Base-by-base conservation (phyloP, 305 asterid species). In the Fraxinus sp. region DNA sequence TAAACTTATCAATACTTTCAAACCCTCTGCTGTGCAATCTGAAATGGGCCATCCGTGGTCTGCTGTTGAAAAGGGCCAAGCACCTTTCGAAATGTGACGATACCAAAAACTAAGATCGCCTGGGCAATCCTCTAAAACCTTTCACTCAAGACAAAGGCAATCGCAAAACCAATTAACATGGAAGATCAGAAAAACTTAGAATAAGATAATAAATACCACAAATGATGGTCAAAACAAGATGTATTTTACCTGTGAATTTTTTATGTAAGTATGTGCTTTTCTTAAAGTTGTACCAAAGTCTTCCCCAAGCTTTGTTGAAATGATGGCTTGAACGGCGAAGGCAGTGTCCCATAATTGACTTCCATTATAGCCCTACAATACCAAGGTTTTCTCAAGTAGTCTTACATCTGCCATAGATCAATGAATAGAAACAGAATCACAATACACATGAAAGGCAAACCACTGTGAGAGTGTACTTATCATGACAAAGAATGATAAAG, bases 41-140 rank as follows among this genome's bases (percentile, higher is more conserved):
- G 99, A 97, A 84, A 97, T 92, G 77, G 96, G 95, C 98, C 99
- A 97, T 74, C 98, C 98, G 75, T 97, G 96, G 83, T 97, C 99
- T 81, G 94, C 97, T 24, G 97, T 93, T 55, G 99, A 97, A 83
- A 97, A 97, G 66, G 98, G 97, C 99, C 99, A 97, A 84, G 98
- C 99, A 52, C 99, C 98, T 92, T 92, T 97, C 30, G 99, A 95
- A 84, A 92, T 87, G 88, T 97, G 99, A 24, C 99, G 97, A 85
- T 90, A 92, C 96, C 96, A 95, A 78, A 9, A 83, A 84, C 82
- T 86, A 20, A 95, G 92, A 83, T 95, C 77, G 35, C 98, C 98
- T 1, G 98, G 91, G 89, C 98, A 92, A 86, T 95, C 91, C 68
- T 93, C 97, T 75, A 77, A 79, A 82, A 97, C 98, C 99, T 97